A percentile compares a stretch with the other conserved stretches of the same genome.
These are phyloP conservation scores for Phycomyces nitens DNA, from an alignment of 192 early-diverging fungal species.

Conservation along the genomic window DNA sequence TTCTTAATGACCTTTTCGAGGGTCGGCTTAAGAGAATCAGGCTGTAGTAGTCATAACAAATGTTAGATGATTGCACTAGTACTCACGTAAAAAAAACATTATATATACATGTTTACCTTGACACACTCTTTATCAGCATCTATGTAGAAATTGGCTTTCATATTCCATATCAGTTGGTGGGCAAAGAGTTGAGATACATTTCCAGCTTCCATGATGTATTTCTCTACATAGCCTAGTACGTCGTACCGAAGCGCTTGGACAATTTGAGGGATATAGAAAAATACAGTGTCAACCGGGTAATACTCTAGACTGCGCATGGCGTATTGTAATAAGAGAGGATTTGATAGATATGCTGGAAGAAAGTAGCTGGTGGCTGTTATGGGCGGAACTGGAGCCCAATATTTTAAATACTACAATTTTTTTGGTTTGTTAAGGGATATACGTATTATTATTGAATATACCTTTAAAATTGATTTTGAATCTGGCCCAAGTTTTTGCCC, in stretches of 20 bases:
- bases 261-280: constrained; percentile 98
- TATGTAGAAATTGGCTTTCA: constrained; percentile 97
- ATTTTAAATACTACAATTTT: constrained; percentile 59
- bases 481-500: constrained; percentile 49
- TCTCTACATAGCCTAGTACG: constrained; percentile 84
- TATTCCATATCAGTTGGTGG: constrained; percentile 99
- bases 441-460: too few relatives aligned
- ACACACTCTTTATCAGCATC: constrained; percentile 49
- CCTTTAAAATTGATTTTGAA: constrained; percentile 29
- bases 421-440: too few relatives aligned
- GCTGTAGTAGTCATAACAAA: constrained; percentile 23
- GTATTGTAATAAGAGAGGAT: constrained; percentile 93
- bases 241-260: constrained; percentile 94
- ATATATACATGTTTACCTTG: constrained; percentile 15
- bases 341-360: constrained; percentile 61
- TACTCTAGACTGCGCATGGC: constrained; percentile 86
- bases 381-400: constrained; percentile 88
- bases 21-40: constrained; percentile 84
- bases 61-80: neutral
- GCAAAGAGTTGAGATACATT: constrained; percentile 95
- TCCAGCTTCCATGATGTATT: constrained; percentile 92
- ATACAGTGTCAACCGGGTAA: constrained; percentile 90
- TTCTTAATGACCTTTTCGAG: constrained; percentile 83
- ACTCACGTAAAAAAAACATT: neutral
- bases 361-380: constrained; percentile 82